Evolutionary conservation across 352 stramenopile genomes (phyloP), one percentile per base, ranked within the genome.

Genomic region (Globisporangium carolinianum): DNA sequence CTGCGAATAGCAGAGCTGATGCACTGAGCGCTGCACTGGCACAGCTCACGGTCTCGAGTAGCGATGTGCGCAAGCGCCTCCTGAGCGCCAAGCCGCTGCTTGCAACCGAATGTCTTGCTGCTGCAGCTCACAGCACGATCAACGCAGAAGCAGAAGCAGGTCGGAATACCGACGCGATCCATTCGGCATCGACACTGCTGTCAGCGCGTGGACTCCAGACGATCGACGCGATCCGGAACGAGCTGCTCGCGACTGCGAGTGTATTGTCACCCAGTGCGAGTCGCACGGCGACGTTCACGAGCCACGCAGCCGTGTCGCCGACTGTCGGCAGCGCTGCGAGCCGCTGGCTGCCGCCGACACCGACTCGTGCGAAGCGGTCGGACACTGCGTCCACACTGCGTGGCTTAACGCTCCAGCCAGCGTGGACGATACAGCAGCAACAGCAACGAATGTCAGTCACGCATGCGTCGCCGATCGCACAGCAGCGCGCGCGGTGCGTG

Each of bases 181-280:
- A 32, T 32, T 48, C 12, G 35, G 36, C 24, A 4, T 38, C 47
- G 8, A 49, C 52, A 15, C n/a, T 68, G 36, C 49, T 71, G 47
- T 83, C 75, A 8, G 68, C 72, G 0, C 75, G 67, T 41, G 76
- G 68, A 4, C 62, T 78, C 43, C 57, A 78, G 55, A 60, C 76
- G 32, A 61, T 85, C 45, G 70, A 80, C 47, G 66, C 78, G 15
- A 79, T 83, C 42, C 63, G 67, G 11, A 62, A 70, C 37, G 70
- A 82, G 18, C 64, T 84, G 24, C 46, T 84, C 1, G 49, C 58
- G 15, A 67, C 59, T 36, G 10, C 46, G 37, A 56, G 7, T 9
- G 45, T 60, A 38, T 43, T 3, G 39, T 14, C 39, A 43, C 39
- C 7, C 39, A 43, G 39, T 43, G 7, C 39, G 39, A 43, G 39